Evolutionary conservation across 2,329 filamentous ascomycete species (phyloP).

Genomic region (Pseudogymnoascus sp.): DNA sequence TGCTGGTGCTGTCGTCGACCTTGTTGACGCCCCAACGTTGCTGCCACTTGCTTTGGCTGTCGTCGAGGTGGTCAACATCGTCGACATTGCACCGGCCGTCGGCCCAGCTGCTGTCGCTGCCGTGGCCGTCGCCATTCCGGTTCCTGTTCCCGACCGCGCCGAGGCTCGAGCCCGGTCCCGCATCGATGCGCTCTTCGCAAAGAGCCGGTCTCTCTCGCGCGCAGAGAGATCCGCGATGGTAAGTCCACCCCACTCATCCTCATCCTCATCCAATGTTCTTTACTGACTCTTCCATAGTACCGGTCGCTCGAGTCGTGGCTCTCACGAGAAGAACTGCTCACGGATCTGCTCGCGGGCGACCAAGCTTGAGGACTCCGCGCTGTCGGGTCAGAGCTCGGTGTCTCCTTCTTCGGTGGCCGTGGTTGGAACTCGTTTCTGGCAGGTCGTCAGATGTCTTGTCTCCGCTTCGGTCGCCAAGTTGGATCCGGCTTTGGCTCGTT

Average conservation of each 20-base stretch:
- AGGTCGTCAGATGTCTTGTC: background rate
- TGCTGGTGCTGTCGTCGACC: background rate
- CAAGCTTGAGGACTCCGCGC: background rate
- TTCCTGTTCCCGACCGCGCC: background rate
- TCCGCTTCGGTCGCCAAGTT: constrained; percentile 1
- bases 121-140: background rate
- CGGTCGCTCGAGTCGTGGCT: background rate
- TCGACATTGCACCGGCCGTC: background rate
- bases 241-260: background rate
- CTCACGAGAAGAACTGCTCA: background rate
- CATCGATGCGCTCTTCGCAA: background rate
- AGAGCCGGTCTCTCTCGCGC: background rate
- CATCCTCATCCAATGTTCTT: background rate
- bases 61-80: background rate
- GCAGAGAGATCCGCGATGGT: background rate
- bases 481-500: background rate
- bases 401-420: constrained; percentile 1
- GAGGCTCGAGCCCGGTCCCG: background rate
- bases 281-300: background rate
- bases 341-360: background rate
- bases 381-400: background rate
- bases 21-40: background rate
- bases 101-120: background rate
- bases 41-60: background rate
- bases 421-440: constrained; percentile 4